Conservation (phyloP, 192 early-diverging fungal genomes). For the Backusella morwellensis region DNA sequence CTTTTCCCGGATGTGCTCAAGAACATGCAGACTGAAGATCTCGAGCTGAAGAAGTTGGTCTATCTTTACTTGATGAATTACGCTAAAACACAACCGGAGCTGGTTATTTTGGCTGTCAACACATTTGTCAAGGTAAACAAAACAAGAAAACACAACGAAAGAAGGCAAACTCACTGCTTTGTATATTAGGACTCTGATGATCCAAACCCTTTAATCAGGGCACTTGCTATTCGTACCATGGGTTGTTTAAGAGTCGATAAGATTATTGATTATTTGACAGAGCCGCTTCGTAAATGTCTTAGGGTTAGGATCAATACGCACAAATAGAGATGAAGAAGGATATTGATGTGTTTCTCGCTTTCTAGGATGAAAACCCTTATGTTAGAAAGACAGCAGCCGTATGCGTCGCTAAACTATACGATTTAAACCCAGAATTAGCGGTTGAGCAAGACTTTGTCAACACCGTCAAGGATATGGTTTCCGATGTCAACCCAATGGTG, state of each 20-base stretch:
- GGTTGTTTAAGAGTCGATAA: slow-evolving; percentile 95
- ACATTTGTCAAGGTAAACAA: slow-evolving; percentile 88
- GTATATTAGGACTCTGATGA: slow-evolving; percentile 84
- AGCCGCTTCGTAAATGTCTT: slow-evolving; percentile 89
- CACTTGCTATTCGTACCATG: slow-evolving; percentile 97
- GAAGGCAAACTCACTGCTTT: not conserved
- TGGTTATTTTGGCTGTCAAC: slow-evolving; percentile 95
- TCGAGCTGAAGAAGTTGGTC: slow-evolving; percentile 97
- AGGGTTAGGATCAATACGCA: slow-evolving; percentile 35
- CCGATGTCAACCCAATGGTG: slow-evolving; percentile 96
- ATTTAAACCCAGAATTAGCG: slow-evolving; percentile 81
- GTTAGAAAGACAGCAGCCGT: slow-evolving; percentile 97
- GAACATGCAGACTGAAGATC: slow-evolving; percentile 99
- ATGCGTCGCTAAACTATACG: slow-evolving; percentile 95
- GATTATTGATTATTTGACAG: slow-evolving; percentile 90
- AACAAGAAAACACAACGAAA: not conserved
- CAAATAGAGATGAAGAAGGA: not conserved
- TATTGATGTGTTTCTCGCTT: not conserved
- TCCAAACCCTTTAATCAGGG: slow-evolving; percentile 90
- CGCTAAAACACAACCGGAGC: slow-evolving; percentile 92
- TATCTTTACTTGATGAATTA: slow-evolving; percentile 99
- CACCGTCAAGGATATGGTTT: slow-evolving; percentile 81
- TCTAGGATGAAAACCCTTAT: slow-evolving; percentile 90
- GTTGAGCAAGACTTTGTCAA: slow-evolving; percentile 94
- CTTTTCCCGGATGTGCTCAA: slow-evolving; percentile 97